phyloP scores from a whole-genome alignment of 2,329 filamentous ascomycete species.

The Claviceps arundinis region DNA sequence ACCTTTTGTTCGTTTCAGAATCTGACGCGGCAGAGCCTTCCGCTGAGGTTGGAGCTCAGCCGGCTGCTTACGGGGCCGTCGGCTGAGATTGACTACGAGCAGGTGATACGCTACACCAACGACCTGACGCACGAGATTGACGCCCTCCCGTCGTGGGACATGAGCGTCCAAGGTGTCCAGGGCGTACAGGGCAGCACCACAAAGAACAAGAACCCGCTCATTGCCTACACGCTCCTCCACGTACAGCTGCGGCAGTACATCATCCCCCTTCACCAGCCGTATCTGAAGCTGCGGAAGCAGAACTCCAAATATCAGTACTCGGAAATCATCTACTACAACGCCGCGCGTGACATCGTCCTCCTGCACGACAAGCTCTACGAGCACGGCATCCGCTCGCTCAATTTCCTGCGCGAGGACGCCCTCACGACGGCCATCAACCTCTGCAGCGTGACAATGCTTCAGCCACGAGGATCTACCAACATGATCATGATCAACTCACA shows the following conservation, averaged over 20 bases:
- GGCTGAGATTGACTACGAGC: conserved; percentile 45
- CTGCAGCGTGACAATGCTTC: conserved; percentile 46
- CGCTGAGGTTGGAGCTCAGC: conserved; percentile 43
- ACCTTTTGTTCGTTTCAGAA: conserved; percentile 47
- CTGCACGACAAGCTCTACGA: conserved; percentile 47
- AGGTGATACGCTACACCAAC: conserved; percentile 47
- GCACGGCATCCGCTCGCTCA: conserved; percentile 43
- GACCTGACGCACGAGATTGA: conserved; percentile 49
- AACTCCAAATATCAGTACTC: conserved; percentile 51
- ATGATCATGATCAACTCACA: conserved; percentile 50
- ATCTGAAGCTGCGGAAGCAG: conserved; percentile 43
- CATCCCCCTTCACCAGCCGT: conserved; percentile 47
- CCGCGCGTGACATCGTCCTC: conserved; percentile 47
- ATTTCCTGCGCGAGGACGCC: conserved; percentile 47
- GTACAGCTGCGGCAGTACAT: conserved; percentile 50
- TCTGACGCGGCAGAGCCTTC: conserved; percentile 41
- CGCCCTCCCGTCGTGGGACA: conserved; percentile 41
- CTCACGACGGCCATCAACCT: conserved; percentile 48
- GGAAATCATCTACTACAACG: conserved; percentile 50
- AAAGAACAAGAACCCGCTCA: conserved; percentile 37
- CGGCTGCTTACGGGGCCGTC: conserved; percentile 40
- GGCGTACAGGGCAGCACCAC: conserved; percentile 8
- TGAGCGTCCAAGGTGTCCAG: conserved; percentile 21
- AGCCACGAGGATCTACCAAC: conserved; percentile 43
- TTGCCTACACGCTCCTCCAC: conserved; percentile 47